phyloP scores from a whole-genome alignment of 2,329 filamentous ascomycete species.

The Xylariales sp. region DNA sequence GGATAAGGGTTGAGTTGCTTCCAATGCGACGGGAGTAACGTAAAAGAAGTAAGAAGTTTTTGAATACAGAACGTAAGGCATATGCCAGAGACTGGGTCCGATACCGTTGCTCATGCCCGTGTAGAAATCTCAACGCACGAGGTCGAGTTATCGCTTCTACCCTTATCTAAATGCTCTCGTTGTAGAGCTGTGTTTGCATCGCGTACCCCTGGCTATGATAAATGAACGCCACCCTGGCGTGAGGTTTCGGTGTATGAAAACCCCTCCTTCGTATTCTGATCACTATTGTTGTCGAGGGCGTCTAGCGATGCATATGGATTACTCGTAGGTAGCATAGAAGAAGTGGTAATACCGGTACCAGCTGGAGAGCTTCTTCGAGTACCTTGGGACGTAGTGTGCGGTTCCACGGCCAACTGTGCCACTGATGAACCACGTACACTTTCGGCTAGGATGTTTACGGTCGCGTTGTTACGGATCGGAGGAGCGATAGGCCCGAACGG shows the following conservation, averaged over 20 bases:
- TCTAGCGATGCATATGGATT: conserved; percentile 48
- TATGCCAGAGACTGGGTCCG: background rate
- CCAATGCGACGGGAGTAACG: background rate
- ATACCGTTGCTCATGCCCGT: background rate
- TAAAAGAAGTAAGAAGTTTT: background rate
- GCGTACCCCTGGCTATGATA: background rate
- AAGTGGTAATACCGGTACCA: background rate
- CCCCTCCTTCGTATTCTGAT: conserved; percentile 8
- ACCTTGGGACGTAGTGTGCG: background rate
- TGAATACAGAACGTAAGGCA: background rate
- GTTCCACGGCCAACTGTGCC: conserved; percentile 4
- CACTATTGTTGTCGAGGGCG: conserved; percentile 35
- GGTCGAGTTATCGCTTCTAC: background rate
- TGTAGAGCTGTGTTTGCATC: background rate
- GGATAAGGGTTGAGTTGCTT: background rate
- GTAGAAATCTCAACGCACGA: background rate
- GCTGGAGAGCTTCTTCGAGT: conserved; percentile 10
- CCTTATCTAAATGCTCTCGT: background rate
- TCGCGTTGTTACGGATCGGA: conserved; percentile 36
- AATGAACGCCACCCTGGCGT: conserved; percentile 2
- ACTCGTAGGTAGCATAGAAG: conserved; percentile 28
- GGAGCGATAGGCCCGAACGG: conserved; percentile 51
- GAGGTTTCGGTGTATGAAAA: background rate
- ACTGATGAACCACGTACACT: background rate
- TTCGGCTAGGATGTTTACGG: background rate